Evolutionary conservation across 495 filamentous ascomycete genomes (phyloP), one percentile per base, ranked within the genome.

Genomic region (Penicillium soppii): DNA sequence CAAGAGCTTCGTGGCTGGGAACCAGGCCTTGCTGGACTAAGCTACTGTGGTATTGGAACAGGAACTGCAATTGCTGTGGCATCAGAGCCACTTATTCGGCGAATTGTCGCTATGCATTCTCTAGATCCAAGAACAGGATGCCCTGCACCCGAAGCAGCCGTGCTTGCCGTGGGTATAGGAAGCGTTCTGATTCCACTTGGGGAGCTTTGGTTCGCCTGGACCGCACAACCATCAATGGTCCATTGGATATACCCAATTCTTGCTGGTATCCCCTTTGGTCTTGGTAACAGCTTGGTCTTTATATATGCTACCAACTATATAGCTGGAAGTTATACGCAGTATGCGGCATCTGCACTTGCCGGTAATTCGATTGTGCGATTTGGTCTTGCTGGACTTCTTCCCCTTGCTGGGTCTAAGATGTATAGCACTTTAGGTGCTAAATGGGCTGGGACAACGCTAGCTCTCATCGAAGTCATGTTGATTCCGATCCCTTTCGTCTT

Each of bases 221-320:
- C 90, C 0, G 87, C 82, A 26, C 74, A 79, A 0, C 85, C 87
- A 0, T n/a, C n/a, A n/a, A 71, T 71, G 0, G 84, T 92, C 23
- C 90, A 88, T 61, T 90, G 87, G 83, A 78, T 85, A 15, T 71
- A 81, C 37, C 86, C 89, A 7, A 88, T 94, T 56, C 61, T 87
- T 1, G 84, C 87, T 2, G 88, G 88, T 5, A 70, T 92, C 7
- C 84, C 85, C 1, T 95, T 92, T 59, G 87, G 87, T 1, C 68
- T 78, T 5, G 89, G 90, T 0, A 92, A 92, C 53, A 79, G 80
- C 2, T 74, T 80, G 2, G 81, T 86, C 43, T 96, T 94, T 62
- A 89, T 95, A 54, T 88, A 92, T 59, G 77, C 82, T 0, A 77
- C 73, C 9, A 91, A 87, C 54, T 95, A 95, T 58, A 70, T 95